These are phyloP conservation scores for Abelmoschus esculentus DNA, from an alignment of 345 rosid genomes.

Conservation along the genomic window DNA sequence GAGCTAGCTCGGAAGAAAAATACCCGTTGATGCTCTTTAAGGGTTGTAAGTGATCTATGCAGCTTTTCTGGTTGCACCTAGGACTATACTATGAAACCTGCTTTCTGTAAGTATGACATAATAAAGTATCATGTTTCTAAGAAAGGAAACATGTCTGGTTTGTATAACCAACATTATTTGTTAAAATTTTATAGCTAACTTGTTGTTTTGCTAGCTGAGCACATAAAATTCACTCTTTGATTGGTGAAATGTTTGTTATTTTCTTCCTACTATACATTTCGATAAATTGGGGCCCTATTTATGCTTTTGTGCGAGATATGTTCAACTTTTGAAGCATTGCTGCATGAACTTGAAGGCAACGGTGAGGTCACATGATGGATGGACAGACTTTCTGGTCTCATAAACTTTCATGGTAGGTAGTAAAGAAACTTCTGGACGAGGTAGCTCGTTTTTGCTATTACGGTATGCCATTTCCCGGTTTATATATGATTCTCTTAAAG, in stretches of 20 bases:
- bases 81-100: not conserved
- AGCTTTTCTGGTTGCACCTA: not conserved
- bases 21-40: conserved; percentile 13
- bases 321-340: not conserved
- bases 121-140: not conserved
- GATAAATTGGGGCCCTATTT: not conserved
- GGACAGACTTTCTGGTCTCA: not conserved
- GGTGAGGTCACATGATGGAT: not conserved
- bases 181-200: not conserved
- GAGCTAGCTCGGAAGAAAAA: conserved; percentile 44
- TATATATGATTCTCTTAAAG: not conserved
- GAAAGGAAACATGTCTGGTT: not conserved
- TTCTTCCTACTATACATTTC: not conserved
- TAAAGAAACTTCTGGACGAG: not conserved
- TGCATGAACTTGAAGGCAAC: not conserved
- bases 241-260: not conserved
- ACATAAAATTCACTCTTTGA: not conserved
- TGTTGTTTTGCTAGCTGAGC: not conserved
- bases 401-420: not conserved
- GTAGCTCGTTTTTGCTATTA: not conserved
- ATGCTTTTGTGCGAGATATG: not conserved
- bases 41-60: conserved; percentile 8
- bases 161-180: not conserved
- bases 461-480: not conserved
- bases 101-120: not conserved